These are phyloP conservation scores for Gastrolobium villosum DNA, from an alignment of 306 rosid genomes.

Conservation along the genomic window DNA sequence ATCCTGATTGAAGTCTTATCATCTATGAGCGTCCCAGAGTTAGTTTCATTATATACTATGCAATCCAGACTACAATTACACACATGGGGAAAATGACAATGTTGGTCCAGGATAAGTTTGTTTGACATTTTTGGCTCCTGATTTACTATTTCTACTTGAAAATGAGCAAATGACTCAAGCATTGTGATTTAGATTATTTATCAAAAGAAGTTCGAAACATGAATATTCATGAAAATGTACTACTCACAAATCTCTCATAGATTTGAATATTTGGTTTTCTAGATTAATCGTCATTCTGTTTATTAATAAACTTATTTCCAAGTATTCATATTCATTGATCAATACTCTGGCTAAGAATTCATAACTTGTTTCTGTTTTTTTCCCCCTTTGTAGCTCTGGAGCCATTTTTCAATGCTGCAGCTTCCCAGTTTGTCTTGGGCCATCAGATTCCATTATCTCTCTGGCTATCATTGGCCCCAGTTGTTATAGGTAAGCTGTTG, in stretches of 20 bases:
- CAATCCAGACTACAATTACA: too few species aligned
- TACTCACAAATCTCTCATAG: neutral
- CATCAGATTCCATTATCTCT: conserved; percentile 73
- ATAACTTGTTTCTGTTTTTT: neutral
- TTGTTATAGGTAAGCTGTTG: conserved; percentile 67
- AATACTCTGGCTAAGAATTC: conserved; percentile 4
- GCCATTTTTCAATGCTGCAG: conserved; percentile 83
- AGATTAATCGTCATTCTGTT: neutral
- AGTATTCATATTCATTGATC: neutral
- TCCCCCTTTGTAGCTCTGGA: conserved; percentile 64
- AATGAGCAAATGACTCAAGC: too few species aligned
- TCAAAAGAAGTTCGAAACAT: neutral
- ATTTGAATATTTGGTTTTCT: neutral
- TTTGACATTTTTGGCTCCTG: too few species aligned
- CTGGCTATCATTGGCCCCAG: conserved; percentile 85
- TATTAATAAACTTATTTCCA: neutral
- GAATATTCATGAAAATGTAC: neutral
- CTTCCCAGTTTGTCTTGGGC: conserved; percentile 81
- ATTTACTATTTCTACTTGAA: too few species aligned
- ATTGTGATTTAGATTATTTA: neutral
- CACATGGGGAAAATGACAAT: too few species aligned
- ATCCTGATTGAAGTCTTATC: too few species aligned
- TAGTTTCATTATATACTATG: too few species aligned
- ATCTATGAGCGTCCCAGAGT: too few species aligned
- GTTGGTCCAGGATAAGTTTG: too few species aligned